phyloP scores from a whole-genome alignment of 257 asterid species.

The Solanum sejunctum region DNA sequence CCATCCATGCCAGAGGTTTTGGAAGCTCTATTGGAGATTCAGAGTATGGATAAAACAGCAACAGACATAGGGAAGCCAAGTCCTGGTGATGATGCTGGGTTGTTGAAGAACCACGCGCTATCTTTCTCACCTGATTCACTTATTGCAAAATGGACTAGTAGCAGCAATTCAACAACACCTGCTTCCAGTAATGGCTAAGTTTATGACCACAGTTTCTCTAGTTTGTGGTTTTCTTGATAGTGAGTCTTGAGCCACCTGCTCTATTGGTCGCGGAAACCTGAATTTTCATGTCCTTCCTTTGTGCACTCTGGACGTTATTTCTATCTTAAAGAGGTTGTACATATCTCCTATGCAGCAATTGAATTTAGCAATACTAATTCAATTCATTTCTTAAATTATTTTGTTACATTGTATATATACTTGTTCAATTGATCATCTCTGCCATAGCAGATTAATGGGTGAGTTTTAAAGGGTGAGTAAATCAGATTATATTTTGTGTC shows the following conservation, averaged over 20 bases:
- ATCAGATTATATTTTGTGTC: neutral
- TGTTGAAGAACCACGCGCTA: constrained; percentile 6
- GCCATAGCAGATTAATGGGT: neutral
- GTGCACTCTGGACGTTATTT: neutral
- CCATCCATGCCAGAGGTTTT: constrained; percentile 67
- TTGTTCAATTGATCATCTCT: neutral
- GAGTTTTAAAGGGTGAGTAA: neutral
- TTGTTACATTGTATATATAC: neutral
- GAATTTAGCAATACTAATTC: neutral
- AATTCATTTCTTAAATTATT: neutral
- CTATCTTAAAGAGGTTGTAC: constrained; percentile 1
- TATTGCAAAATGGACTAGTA: constrained; percentile 6
- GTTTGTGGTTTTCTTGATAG: neutral
- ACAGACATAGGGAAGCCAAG: constrained; percentile 23
- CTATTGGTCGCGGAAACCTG: neutral
- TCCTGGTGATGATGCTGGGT: constrained; percentile 18
- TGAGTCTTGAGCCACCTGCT: neutral
- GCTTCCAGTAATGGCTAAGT: neutral
- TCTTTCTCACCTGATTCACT: constrained; percentile 19
- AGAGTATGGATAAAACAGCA: constrained; percentile 14
- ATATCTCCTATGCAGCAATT: neutral
- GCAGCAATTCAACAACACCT: neutral
- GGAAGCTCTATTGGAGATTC: constrained; percentile 28
- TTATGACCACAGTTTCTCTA: neutral
- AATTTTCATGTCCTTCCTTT: neutral